Base-by-base conservation (phyloP, 805 yeast genomes). In the Starmerella davenportii region DNA sequence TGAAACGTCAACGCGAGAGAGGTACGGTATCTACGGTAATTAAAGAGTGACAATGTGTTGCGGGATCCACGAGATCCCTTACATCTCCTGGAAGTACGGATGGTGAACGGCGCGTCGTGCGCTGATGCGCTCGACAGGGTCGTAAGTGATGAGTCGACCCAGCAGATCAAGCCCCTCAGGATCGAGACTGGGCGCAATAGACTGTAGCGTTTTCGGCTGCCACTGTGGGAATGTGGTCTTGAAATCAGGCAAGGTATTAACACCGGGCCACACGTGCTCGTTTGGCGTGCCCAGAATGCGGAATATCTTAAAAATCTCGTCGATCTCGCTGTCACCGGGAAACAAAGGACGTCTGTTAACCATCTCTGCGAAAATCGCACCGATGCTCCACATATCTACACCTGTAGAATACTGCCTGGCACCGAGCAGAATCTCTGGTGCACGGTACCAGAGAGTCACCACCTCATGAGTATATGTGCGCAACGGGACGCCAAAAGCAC, bases 381-480 rank as follows among this genome's bases (percentile, higher is more conserved):
- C 98, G 44, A 87, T 79, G 9, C 95, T 81, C 98, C 98, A 90
- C 79, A 90, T 84, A 58, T 90, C 98, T 38, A 90, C 95, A 16
- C 96, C 95, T 0, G 96, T 90, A 27, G 95, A 81, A 59, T 90
- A 90, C 53, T 90, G 95, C 49, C 92, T 80, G 3, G 95, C 95
- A 13, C 98, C 98, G 47, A 90, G 69, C 43, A 90, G 64, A 40
- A 90, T 81, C 60, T 90, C 98, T 3, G 98, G 98, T 1, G 95
- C 82, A 48, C 98, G 68, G 58, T 90, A 90, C 98, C 98, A 90
- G 49, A 90, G 64, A 0, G 98, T 90, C 36, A 90, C 98, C 35
- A 90, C 96, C 58, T 90, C 98, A 60, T 90, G 95, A 11, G 98
- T 87, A 55, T 87, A 90, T 1, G 95, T 93, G 53, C 95, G 72